Base-by-base conservation (phyloP, 257 asterid species). In the Solanum sparsipilum region DNA sequence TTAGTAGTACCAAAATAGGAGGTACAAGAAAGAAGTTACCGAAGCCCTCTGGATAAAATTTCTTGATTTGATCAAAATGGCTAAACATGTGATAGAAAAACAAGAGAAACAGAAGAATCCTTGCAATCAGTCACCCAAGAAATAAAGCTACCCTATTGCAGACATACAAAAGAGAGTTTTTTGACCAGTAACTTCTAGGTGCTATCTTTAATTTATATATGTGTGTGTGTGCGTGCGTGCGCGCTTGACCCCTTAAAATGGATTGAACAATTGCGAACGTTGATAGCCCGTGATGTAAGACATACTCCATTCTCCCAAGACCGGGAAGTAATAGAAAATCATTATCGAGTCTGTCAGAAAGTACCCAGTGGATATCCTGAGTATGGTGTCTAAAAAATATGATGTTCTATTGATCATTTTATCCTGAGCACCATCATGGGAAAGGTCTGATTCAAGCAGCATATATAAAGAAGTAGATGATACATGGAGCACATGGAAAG, bases 311-410 rank as follows among this genome's bases (percentile, higher is more conserved):
- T 65, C 98, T 98, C 99, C 99, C 92, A 95, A 92, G 84, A 91
- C 91, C 2, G 98, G 98, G 89, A 89, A 94, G 60, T 92, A 60
- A 85, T 92, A 94, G 27, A 92, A 29, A 91, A 95, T 91, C 97
- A 96, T 90, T 87, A 94, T 94, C 91, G 94, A 89, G 91, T 96
- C 98, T 15, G 96, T 82, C 32, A 95, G 89, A 88, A 96, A 96
- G 93, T 96, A 95, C 72, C 99, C 99, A 63, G 90, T 88, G 86
- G 99, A 96, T 92, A 97, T 98, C 94, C 97, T 98, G 90, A 95
- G 31, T 70, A 93, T 60, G 86, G 98, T 92, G 90, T 97, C 95
- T 20, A 98, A 93, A 65, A 93, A 88, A 86, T 88, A 87, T 21
- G 98, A 95, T 34, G 95, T 90, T 88, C 91, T 93, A 81, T 90